These are phyloP conservation scores for Solanum chilense DNA, from an alignment of 257 asterid species.

Conservation along the genomic window DNA sequence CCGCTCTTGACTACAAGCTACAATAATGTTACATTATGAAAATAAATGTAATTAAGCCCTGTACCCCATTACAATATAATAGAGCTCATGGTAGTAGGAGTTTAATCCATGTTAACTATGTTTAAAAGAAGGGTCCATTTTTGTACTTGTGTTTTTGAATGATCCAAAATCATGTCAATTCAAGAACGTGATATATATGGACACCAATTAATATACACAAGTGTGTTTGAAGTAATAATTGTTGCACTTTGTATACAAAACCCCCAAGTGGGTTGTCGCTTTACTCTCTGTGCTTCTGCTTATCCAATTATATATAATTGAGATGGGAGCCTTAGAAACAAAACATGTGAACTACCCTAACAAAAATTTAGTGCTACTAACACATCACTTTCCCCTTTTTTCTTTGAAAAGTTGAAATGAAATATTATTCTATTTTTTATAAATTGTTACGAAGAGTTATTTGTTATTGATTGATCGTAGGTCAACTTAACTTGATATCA, in stretches of 20 bases:
- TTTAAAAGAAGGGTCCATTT: background rate
- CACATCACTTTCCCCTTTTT: background rate
- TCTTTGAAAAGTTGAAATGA: background rate
- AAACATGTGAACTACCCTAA: background rate
- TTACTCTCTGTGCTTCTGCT: background rate
- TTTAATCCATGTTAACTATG: background rate
- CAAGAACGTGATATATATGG: background rate
- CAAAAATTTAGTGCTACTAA: background rate
- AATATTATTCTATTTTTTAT: background rate
- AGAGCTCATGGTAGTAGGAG: background rate
- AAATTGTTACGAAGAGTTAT: background rate
- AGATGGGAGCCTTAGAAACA: background rate
- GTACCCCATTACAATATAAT: background rate
- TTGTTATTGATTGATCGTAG: background rate
- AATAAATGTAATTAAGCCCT: no score
- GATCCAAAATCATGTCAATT: background rate
- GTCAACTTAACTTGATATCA: background rate
- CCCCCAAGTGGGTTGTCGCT: background rate
- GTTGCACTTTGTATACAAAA: background rate
- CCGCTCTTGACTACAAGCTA: background rate
- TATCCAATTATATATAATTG: background rate
- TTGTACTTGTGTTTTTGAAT: background rate
- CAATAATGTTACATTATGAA: background rate
- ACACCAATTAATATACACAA: background rate
- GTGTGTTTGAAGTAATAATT: background rate